A percentile compares a stretch with the other conserved stretches of the same genome.
phyloP scores from a whole-genome alignment of 108 stramenopile species.

The Parietichytrium sp. region DNA sequence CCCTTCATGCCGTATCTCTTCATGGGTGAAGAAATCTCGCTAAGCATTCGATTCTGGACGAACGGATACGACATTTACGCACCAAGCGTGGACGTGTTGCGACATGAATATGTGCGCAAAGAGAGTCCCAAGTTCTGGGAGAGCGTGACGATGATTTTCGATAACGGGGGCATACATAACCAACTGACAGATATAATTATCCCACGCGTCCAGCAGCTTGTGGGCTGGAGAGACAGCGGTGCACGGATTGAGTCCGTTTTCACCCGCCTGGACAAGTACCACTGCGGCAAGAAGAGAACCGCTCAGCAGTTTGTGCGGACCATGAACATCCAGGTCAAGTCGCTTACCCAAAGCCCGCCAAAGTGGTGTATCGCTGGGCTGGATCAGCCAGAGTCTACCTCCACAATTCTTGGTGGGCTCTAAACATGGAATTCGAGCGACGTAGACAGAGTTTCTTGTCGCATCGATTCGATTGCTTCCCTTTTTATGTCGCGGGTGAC shows the following conservation, averaged over 20 bases:
- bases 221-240: constrained; percentile 10
- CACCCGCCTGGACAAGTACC: background rate
- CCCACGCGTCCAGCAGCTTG: background rate
- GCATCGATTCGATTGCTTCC: too few species aligned
- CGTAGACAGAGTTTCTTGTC: too few species aligned
- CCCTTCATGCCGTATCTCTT: constrained; percentile 89
- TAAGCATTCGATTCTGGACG: constrained; percentile 78
- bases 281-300: constrained; percentile 1
- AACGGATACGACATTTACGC: constrained; percentile 87
- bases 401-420: too few species aligned
- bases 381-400: background rate
- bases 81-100: constrained; percentile 75
- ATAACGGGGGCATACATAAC: constrained; percentile 1
- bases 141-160: constrained; percentile 70
- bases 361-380: background rate
- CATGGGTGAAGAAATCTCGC: constrained; percentile 92
- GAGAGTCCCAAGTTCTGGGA: constrained; percentile 94
- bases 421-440: too few species aligned
- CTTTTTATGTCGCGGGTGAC: too few species aligned
- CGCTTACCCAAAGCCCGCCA: constrained; percentile 6
- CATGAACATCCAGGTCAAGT: constrained; percentile 19
- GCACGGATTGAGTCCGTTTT: background rate
- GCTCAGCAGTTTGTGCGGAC: background rate
- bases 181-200: constrained; percentile 21
- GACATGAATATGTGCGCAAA: constrained; percentile 85